Percentiles rank a stretch among this genome's conserved stretches.
phyloP scores from a whole-genome alignment of 1,139 yeast genomes.

The Yamadazyma buinensis region DNA sequence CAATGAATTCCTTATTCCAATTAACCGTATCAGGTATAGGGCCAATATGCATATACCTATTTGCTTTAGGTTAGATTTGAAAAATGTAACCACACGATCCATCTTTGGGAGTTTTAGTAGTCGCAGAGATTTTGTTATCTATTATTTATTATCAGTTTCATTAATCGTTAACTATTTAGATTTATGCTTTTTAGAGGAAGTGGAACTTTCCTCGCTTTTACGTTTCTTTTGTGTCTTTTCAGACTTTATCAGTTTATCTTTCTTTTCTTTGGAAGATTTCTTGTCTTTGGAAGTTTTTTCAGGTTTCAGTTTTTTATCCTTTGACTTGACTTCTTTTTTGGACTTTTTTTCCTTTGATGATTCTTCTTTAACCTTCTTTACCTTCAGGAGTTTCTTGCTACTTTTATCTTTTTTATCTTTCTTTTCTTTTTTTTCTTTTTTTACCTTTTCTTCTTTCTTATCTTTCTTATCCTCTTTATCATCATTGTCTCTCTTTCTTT shows the following conservation, averaged over 20 bases:
- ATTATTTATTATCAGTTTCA: not conserved
- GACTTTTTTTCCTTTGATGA: conserved; percentile 6
- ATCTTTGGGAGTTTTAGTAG: not conserved
- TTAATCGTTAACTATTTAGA: conserved; percentile 2
- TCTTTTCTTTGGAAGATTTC: conserved; percentile 9
- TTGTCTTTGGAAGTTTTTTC: conserved; percentile 11
- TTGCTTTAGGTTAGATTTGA: not conserved
- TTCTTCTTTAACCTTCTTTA: conserved; percentile 7
- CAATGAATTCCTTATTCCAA: conserved; percentile 7
- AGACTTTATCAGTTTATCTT: conserved; percentile 10
- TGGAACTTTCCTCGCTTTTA: too few relatives aligned
- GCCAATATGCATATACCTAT: not conserved
- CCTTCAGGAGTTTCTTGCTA: conserved; percentile 10
- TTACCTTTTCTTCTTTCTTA: conserved; percentile 10
- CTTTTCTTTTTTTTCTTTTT: conserved; percentile 12
- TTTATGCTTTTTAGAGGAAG: conserved; percentile 6
- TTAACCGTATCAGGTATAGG: not conserved
- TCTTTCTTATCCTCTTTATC: conserved; percentile 7
- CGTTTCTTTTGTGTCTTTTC: conserved; percentile 11
- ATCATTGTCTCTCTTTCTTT: conserved; percentile 6
- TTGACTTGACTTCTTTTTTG: too few relatives aligned
- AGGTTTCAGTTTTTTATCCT: conserved; percentile 9
- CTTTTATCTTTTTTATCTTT: conserved; percentile 9
- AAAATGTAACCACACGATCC: conserved; percentile 1
- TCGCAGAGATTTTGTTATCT: conserved; percentile 1